A percentile compares a stretch with the other conserved stretches of the same genome.
Conservation (phyloP, 371 early-diverging fungal genomes). For the Dichotomocladium elegans region DNA sequence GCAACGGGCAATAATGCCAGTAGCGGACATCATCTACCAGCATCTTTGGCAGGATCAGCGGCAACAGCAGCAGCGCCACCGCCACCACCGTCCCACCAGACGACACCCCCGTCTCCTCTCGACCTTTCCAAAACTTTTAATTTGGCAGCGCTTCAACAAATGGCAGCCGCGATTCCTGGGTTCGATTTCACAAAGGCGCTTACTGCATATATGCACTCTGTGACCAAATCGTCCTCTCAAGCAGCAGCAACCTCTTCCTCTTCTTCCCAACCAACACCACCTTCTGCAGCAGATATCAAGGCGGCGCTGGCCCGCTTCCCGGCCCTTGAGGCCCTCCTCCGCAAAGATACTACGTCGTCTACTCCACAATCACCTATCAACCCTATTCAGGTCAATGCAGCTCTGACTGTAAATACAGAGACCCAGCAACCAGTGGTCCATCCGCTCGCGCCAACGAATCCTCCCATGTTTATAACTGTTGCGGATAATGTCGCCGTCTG, state of each 20-base stretch:
- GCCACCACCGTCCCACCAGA: background rate
- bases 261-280: constrained; percentile 5
- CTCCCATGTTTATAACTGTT: constrained; percentile 69
- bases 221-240: constrained; percentile 6
- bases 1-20: background rate
- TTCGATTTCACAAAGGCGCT: constrained; percentile 35
- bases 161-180: constrained; percentile 34
- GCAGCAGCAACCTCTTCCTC: constrained; percentile 8
- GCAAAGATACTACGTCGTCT: constrained; percentile 22
- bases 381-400: background rate
- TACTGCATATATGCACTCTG: constrained; percentile 35
- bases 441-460: constrained; percentile 23
- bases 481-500: constrained; percentile 74
- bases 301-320: constrained; percentile 36
- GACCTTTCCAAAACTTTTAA: constrained; percentile 15
- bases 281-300: constrained; percentile 26
- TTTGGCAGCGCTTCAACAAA: constrained; percentile 39
- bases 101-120: background rate
- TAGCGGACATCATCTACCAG: background rate
- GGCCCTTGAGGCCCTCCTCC: constrained; percentile 35
- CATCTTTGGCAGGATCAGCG: constrained; percentile 1
- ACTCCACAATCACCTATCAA: background rate
- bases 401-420: constrained; percentile 5
- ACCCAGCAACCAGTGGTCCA: constrained; percentile 15
- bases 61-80: constrained; percentile 1